phyloP scores from a whole-genome alignment of 1,284 basidiomycete species.

The Schizophyllum commune region DNA sequence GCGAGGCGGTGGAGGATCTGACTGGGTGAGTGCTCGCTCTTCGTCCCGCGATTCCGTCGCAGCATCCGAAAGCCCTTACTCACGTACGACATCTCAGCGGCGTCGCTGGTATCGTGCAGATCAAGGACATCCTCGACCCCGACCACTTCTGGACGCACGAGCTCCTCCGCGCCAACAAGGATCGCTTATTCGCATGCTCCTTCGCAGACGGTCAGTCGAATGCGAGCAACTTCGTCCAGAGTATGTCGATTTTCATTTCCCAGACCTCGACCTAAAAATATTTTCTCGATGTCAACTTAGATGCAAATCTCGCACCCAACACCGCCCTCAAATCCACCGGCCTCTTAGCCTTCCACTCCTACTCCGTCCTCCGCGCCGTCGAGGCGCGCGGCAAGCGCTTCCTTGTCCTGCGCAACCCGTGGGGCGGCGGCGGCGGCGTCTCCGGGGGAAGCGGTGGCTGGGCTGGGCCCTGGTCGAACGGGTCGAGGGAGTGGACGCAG shows the following conservation, averaged over 20 bases:
- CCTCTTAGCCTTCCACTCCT: slow-evolving; percentile 38
- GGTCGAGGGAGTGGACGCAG: slow-evolving; percentile 42
- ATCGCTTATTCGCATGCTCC: slow-evolving; percentile 40
- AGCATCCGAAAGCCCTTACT: neutral
- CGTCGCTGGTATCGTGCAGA: slow-evolving; percentile 7
- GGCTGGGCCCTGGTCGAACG: slow-evolving; percentile 46
- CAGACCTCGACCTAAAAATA: no score
- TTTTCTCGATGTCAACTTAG: no score
- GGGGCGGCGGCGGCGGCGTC: slow-evolving; percentile 32
- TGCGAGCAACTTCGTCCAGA: slow-evolving; percentile 16
- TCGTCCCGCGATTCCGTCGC: neutral
- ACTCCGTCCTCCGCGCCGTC: slow-evolving; percentile 42
- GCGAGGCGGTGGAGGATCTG: slow-evolving; percentile 42
- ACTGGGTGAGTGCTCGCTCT: slow-evolving; percentile 35
- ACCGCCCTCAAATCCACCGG: slow-evolving; percentile 26
- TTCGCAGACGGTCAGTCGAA: slow-evolving; percentile 17
- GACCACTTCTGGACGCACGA: slow-evolving; percentile 38
- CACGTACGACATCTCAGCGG: slow-evolving; percentile 7
- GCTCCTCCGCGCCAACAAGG: slow-evolving; percentile 31
- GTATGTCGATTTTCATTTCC: no score
- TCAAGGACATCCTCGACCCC: slow-evolving; percentile 33
- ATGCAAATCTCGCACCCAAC: no score
- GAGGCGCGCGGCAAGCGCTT: slow-evolving; percentile 42
- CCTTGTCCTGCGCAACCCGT: slow-evolving; percentile 46
- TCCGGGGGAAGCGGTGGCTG: slow-evolving; percentile 16